A percentile compares a stretch with the other conserved stretches of the same genome.
Evolutionary conservation across 306 rosid species (phyloP).

Genomic region (Pueraria montana): DNA sequence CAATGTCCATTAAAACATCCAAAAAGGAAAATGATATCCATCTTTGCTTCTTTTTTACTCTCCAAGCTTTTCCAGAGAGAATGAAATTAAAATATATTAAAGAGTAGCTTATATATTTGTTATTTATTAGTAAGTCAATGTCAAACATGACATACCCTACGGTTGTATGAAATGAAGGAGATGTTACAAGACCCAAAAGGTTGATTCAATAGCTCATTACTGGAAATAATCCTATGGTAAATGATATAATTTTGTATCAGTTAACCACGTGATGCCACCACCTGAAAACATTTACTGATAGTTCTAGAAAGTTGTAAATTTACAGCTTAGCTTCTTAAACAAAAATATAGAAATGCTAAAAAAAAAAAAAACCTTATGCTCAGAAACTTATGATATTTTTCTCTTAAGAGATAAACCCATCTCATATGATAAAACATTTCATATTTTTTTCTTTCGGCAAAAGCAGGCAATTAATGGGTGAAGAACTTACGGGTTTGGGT

Average conservation of each 20-base stretch:
- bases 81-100: neutral
- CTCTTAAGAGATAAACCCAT: neutral
- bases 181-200: neutral
- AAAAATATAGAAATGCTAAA: neutral
- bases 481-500: constrained; percentile 73
- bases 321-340: constrained; percentile 4
- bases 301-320: constrained; percentile 8
- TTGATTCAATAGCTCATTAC: neutral
- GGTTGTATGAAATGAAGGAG: neutral
- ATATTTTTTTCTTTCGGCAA: neutral
- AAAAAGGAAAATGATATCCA: neutral
- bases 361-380: neutral
- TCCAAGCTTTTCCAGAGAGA: neutral
- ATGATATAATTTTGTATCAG: neutral
- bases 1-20: neutral
- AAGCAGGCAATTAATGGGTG: constrained; percentile 80
- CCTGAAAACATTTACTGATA: neutral
- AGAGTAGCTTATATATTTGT: neutral
- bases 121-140: neutral
- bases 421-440: constrained; percentile 17
- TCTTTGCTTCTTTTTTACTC: neutral
- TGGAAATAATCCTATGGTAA: neutral
- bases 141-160: neutral
- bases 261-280: neutral
- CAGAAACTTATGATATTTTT: neutral